Percentiles rank a stretch among this genome's conserved stretches.
These are phyloP conservation scores for Aspergillus neotritici DNA, from an alignment of 2,329 filamentous ascomycete genomes.

Conservation along the genomic window DNA sequence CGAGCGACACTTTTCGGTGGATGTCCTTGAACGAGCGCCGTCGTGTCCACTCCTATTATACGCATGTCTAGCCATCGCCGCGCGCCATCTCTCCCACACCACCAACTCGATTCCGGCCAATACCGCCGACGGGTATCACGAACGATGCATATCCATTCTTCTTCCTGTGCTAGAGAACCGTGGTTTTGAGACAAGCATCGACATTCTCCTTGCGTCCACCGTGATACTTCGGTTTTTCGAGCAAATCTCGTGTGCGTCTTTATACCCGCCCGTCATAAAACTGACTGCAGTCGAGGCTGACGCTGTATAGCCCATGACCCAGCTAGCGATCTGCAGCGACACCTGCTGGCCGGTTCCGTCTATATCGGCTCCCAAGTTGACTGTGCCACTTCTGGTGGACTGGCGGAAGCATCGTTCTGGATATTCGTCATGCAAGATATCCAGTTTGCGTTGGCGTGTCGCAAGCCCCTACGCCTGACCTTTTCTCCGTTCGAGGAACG, in stretches of 20 bases:
- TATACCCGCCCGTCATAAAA: slow-evolving; percentile 1
- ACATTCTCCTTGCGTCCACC: slow-evolving; percentile 31
- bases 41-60: slow-evolving; percentile 28
- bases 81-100: slow-evolving; percentile 30
- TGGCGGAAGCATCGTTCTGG: slow-evolving; percentile 33
- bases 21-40: slow-evolving; percentile 28
- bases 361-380: slow-evolving; percentile 32
- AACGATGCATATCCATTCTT: slow-evolving; percentile 32
- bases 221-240: slow-evolving; percentile 34
- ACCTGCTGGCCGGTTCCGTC: slow-evolving; percentile 32
- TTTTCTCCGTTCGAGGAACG: slow-evolving; percentile 28
- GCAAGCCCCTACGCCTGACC: slow-evolving; percentile 27
- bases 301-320: slow-evolving; percentile 23
- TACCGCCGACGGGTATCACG: slow-evolving; percentile 30
- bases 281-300: slow-evolving; percentile 2
- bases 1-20: slow-evolving; percentile 26
- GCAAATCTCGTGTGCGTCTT: slow-evolving; percentile 29
- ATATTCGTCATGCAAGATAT: slow-evolving; percentile 34
- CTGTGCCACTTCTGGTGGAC: slow-evolving; percentile 28
- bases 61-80: slow-evolving; percentile 30
- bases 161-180: slow-evolving; percentile 28
- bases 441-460: slow-evolving; percentile 29
- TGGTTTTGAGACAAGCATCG: slow-evolving; percentile 27
- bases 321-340: slow-evolving; percentile 30
- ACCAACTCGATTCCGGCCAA: slow-evolving; percentile 24